Base-by-base conservation (phyloP, 2,329 filamentous ascomycete genomes). In the Calonectria hongkongensis region DNA sequence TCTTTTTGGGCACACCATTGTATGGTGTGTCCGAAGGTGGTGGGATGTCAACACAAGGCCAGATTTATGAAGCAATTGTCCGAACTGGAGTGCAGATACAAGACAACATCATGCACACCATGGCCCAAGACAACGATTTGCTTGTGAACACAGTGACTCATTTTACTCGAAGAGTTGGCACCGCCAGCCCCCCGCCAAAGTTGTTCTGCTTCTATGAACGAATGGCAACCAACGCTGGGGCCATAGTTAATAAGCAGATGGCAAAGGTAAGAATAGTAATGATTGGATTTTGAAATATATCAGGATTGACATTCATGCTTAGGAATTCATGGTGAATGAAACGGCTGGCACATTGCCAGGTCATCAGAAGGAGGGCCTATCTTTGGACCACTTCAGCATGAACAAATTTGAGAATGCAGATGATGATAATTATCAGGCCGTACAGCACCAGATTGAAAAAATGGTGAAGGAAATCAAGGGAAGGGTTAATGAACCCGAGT, bases 1-100 rank as follows among this genome's bases (percentile, higher is more conserved):
- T 74, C 2, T 74, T 74, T 21, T 39, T 74, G 18, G 72, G 72
- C 8, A 74, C 72, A 1, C 72, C 72, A 27, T 69, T 72, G 18
- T 33, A 50, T 4, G 72, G 72, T 4, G n/a, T 71, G 7, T 12
- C 15, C 1, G 43, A 54, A 1, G 27, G 25, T 4, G 60, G 58
- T 21, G 50, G 33, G 5, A 10, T 72, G 1, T 65, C 65, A 16
- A 69, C 66, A 4, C 48, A 64, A 25, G 58, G 67, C 3, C 21
- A 65, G 21, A 70, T 70, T 27, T 70, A 70, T n/a, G 18, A 54
- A 3, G 33, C 60, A 16, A 68, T 72, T 16, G 21, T 58, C 13
- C 18, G 60, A n/a, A 47, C 65, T 30, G 36, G 60, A 12, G 2
- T 66, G 18, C 48, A 64, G 33, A 51, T 64, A 7, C 63, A 68